These are phyloP conservation scores for Alternaria atra DNA, from an alignment of 2,329 filamentous ascomycete species.

Conservation along the genomic window DNA sequence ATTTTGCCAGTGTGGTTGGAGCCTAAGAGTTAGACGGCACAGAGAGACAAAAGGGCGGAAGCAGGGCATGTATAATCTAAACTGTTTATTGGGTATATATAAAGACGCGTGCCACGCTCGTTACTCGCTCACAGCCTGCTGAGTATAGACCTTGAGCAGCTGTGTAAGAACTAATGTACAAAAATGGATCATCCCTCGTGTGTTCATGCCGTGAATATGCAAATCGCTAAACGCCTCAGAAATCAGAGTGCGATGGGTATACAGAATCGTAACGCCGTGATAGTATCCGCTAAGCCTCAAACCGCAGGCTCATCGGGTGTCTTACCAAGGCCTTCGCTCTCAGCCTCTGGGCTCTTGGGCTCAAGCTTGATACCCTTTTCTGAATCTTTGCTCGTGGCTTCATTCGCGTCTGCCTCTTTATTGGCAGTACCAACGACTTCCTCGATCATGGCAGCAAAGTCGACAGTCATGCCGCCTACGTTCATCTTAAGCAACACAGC, in stretches of 20 bases:
- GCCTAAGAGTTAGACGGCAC: neutral
- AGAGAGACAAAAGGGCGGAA: neutral
- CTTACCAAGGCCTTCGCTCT: constrained; percentile 19
- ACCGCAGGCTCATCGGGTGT: constrained; percentile 26
- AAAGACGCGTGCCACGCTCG: neutral
- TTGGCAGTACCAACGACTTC: constrained; percentile 40
- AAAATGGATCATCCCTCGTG: constrained; percentile 6
- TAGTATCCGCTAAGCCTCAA: neutral
- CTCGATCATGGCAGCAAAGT: constrained; percentile 51
- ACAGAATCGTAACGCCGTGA: constrained; percentile 4
- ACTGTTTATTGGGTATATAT: constrained; percentile 3
- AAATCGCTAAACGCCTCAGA: constrained; percentile 8
- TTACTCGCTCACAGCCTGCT: neutral
- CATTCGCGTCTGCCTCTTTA: constrained; percentile 21
- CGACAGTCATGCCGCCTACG: constrained; percentile 41
- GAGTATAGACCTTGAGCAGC: neutral
- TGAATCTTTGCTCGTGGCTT: neutral
- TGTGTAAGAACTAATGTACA: constrained; percentile 2
- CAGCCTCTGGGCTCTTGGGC: constrained; percentile 16
- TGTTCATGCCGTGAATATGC: constrained; percentile 7
- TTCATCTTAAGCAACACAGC: constrained; percentile 36
- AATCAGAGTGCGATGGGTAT: neutral
- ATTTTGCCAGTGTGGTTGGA: neutral
- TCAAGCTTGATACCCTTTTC: constrained; percentile 9
- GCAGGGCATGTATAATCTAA: neutral